Evolutionary conservation across 441 rosid species (phyloP).

Genomic region (Biscutella laevigata): DNA sequence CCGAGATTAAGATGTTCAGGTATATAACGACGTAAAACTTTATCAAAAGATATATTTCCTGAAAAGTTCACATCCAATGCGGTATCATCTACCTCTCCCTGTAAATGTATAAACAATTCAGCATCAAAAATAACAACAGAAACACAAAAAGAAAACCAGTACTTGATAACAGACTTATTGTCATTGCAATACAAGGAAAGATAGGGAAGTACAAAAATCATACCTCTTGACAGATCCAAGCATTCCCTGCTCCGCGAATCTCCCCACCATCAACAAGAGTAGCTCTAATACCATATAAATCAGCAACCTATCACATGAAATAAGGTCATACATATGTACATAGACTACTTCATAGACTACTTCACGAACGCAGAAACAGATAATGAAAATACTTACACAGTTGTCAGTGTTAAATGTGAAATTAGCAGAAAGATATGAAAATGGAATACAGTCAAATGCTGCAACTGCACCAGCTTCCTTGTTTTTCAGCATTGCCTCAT

Average conservation of each 20-base stretch:
- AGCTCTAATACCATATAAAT: conserved; percentile 97
- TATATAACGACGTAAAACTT: conserved; percentile 65
- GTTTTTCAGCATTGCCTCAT: conserved; percentile 82
- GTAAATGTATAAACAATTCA: conserved; percentile 27
- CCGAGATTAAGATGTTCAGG: conserved; percentile 60
- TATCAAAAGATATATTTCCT: conserved; percentile 74
- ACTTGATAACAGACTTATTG: not conserved
- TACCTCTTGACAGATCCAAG: conserved; percentile 99
- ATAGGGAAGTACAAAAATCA: not conserved
- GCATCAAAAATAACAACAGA: conserved; percentile 9
- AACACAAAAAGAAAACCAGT: not conserved
- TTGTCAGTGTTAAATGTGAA: conserved; percentile 96
- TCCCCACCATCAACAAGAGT: conserved; percentile 99
- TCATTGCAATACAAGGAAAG: not conserved
- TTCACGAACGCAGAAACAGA: conserved; percentile 1
- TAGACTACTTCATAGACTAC: no score
- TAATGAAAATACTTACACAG: conserved; percentile 53
- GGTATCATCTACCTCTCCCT: conserved; percentile 95
- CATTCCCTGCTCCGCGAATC: conserved; percentile 99
- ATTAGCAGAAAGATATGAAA: conserved; percentile 96
- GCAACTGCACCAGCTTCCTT: conserved; percentile 99
- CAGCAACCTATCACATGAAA: conserved; percentile 65
- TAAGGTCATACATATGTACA: not conserved
- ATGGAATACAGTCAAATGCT: conserved; percentile 96
- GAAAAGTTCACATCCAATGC: conserved; percentile 95